phyloP scores from a whole-genome alignment of 2,329 filamentous ascomycete species.

The Trichoderma sp. region DNA sequence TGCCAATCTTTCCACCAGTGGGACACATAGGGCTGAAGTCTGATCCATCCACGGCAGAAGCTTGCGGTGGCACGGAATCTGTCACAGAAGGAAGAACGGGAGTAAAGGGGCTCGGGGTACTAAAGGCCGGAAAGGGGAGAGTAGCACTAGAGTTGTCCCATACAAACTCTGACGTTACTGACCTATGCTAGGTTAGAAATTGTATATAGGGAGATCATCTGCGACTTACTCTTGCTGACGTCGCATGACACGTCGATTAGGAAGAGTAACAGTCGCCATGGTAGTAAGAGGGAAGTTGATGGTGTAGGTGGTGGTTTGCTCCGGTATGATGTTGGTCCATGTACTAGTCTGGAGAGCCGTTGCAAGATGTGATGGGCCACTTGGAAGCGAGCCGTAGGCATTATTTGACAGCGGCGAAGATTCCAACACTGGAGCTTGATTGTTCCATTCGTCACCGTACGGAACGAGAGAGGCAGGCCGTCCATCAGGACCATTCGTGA shows the following conservation, averaged over 20 bases:
- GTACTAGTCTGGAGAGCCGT: constrained; percentile 35
- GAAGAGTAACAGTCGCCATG: constrained; percentile 34
- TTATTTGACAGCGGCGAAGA: constrained; percentile 20
- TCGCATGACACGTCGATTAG: constrained; percentile 28
- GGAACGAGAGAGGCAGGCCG: constrained; percentile 19
- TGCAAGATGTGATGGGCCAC: constrained; percentile 2
- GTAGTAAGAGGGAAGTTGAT: constrained; percentile 40
- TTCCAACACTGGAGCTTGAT: constrained; percentile 21
- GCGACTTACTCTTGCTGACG: constrained; percentile 31
- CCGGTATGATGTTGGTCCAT: constrained; percentile 39
- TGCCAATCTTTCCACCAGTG: constrained; percentile 35
- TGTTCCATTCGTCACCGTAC: constrained; percentile 21
- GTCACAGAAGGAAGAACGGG: constrained; percentile 18
- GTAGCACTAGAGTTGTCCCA: constrained; percentile 34
- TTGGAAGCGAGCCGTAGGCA: constrained; percentile 27
- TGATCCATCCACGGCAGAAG: constrained; percentile 11
- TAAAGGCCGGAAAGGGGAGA: constrained; percentile 31
- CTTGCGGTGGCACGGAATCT: constrained; percentile 9
- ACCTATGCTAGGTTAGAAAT: constrained; percentile 24
- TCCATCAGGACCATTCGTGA: constrained; percentile 24
- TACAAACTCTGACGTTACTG: constrained; percentile 13
- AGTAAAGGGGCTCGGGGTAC: constrained; percentile 11
- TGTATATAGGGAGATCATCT: not conserved
- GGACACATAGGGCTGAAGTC: constrained; percentile 28
- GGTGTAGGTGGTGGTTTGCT: constrained; percentile 41